These are phyloP conservation scores for Mrakia gelida DNA, from an alignment of 768 basidiomycete genomes.

Conservation along the genomic window DNA sequence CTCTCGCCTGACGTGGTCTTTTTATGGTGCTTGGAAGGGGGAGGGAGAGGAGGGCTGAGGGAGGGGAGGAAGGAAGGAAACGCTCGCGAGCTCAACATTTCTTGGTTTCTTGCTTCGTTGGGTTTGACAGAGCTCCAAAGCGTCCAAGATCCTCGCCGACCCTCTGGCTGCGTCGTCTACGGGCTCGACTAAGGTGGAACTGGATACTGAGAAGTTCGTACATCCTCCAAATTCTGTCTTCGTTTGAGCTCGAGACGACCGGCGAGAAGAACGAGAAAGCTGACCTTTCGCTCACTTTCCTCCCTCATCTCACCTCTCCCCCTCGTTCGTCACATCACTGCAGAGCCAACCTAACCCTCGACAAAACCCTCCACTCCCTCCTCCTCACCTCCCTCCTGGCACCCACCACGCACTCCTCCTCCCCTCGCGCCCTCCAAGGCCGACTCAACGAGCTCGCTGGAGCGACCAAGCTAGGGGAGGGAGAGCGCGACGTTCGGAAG, in stretches of 20 bases:
- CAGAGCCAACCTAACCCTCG: slow-evolving; percentile 42
- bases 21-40: background rate
- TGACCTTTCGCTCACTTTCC: background rate
- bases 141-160: slow-evolving; percentile 40
- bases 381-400: slow-evolving; percentile 42
- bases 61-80: too few species aligned
- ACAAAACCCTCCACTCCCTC: slow-evolving; percentile 44
- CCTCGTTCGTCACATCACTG: background rate
- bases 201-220: slow-evolving; percentile 2
- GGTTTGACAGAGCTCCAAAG: slow-evolving; percentile 39
- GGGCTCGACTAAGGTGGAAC: slow-evolving; percentile 12
- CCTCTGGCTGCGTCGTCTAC: background rate
- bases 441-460: slow-evolving; percentile 35
- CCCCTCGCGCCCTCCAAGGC: slow-evolving; percentile 27
- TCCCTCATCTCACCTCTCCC: background rate
- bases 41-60: background rate
- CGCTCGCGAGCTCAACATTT: background rate
- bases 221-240: background rate
- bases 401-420: slow-evolving; percentile 31
- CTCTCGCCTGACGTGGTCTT: background rate
- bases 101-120: background rate
- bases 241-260: background rate
- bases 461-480: slow-evolving; percentile 40
- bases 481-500: slow-evolving; percentile 30
- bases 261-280: background rate